Base-by-base conservation (phyloP, 2,329 filamentous ascomycete genomes). In the Xylaria multiplex region DNA sequence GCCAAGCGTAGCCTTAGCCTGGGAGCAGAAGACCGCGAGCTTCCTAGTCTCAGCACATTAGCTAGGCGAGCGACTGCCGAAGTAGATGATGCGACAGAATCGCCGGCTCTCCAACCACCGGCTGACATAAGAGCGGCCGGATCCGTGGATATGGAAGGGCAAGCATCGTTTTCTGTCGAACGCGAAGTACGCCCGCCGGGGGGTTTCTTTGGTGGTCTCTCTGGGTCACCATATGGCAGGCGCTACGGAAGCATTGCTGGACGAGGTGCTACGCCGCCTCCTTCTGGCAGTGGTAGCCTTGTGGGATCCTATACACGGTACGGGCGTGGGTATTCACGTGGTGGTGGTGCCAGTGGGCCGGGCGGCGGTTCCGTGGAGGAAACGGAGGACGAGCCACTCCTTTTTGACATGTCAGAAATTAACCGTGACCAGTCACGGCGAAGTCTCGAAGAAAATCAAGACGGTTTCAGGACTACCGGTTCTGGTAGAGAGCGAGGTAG, bases 361-460 rank as follows among this genome's bases (percentile, higher is more conserved):
- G 78, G 80, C 0, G 80, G 82, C 7, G 75, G 76, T 0, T 77
- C 80, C 8, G 83, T 86, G 50, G 79, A 79, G 58, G 85, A 86
- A 6, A 78, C 82, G 27, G 88, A 91, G 66, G 90, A 91, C 61
- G 90, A 93, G 73, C 89, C 88, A 0, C 77, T 93, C 9, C 82
- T 93, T 9, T 93, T 93, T 77, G 88, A 90, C 69, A 88, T 93
- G 83, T 91, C 88, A 42, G 90, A 93, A 76, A 86, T 92, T 74
- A 88, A 88, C 70, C 81, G 85, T 14, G 75, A 77, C 19, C 83
- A 84, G 62, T 84, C 84, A 50, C 81, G 87, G 67, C 82, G 85
- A 68, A 90, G 86, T 70, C 76, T 89, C 7, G 88, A 90, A 70
- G 87, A 89, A 67, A 79, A 77, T 1, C 77, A 80, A 49, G 77